Evolutionary conservation across 306 rosid genomes (phyloP), one percentile per base, ranked within the genome.

Genomic region (Cajanus cajan): DNA sequence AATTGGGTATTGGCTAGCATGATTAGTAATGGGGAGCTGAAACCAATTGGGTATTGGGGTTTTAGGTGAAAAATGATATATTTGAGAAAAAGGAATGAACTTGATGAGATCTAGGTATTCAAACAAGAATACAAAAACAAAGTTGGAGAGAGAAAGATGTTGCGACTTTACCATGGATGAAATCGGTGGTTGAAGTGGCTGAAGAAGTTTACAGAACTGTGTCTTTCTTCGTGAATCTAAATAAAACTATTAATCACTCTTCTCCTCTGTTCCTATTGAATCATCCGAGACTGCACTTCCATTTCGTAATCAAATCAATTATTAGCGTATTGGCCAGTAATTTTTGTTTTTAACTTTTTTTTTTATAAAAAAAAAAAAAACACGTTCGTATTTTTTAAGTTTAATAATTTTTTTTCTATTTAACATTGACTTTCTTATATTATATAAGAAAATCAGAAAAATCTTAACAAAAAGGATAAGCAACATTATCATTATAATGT

Each of bases 81-180:
- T 68, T 11, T 37, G 11, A 48, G 15, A n/a, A 51, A 69, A 50
- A 41, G 33, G 21, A 64, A 62, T 13, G 71, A 80, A 62, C 43
- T 37, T 62, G 41, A 68, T 25, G 68, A 68, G 85, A 86, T 83
- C 73, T 77, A 47, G 75, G 77, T 16, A 51, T 22, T 18, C 21
- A 33, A 19, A 25, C 47, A 45, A 36, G 57, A 66, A 33, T 3
- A 3, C 31, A 85, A 75, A 19, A 22, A 22, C 1, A 34, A 74
- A 37, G 59, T 11, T 18, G 10, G 33, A 6, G 36, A 41, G 34
- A 69, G 62, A 52, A 66, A 64, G 7, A 10, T 41, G 24, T 28
- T 2, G 58, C 3, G 55, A n/a, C n/a, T n/a, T 28, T 59, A 61
- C 41, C 68, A 61, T 61, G 43, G 70, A 11, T 28, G 33, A 54